A percentile compares a stretch with the other conserved stretches of the same genome.
phyloP scores from a whole-genome alignment of 2,329 filamentous ascomycete species.

The Chaetomium olivaceum region DNA sequence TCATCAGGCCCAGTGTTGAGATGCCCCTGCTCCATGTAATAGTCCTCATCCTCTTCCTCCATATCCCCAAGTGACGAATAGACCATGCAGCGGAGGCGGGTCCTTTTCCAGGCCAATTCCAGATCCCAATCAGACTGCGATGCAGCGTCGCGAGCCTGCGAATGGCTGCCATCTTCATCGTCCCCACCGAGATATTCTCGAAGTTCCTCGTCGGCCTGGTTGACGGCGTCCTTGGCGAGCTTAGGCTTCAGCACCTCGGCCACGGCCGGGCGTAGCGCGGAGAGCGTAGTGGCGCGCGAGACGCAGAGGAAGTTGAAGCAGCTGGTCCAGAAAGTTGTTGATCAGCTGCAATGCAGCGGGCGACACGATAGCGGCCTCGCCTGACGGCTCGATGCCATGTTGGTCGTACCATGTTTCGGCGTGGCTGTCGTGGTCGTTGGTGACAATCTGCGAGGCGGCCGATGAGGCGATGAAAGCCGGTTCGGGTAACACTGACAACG shows the following conservation, averaged over 20 bases:
- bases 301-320: constrained; percentile 85
- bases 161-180: constrained; percentile 68
- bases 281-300: constrained; percentile 75
- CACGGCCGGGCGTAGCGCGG: constrained; percentile 76
- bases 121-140: constrained; percentile 73
- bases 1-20: constrained; percentile 61
- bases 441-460: constrained; percentile 88
- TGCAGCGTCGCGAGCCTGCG: constrained; percentile 55
- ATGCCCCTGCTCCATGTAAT: constrained; percentile 78
- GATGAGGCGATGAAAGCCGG: constrained; percentile 86
- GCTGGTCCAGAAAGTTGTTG: constrained; percentile 90
- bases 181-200: constrained; percentile 80
- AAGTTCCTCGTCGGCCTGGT: constrained; percentile 51
- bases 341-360: constrained; percentile 72
- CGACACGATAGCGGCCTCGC: constrained; percentile 72
- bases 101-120: constrained; percentile 92
- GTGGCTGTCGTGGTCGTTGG: constrained; percentile 79
- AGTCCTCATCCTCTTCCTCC: constrained; percentile 96
- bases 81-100: constrained; percentile 92
- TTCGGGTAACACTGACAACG: constrained; percentile 68
- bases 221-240: constrained; percentile 67
- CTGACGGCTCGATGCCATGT: constrained; percentile 63
- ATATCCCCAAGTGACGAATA: constrained; percentile 95
- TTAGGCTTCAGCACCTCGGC: constrained; percentile 85
- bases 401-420: constrained; percentile 69